These are phyloP conservation scores for Globisporangium acanthophoron DNA, from an alignment of 352 stramenopile species.

Conservation along the genomic window DNA sequence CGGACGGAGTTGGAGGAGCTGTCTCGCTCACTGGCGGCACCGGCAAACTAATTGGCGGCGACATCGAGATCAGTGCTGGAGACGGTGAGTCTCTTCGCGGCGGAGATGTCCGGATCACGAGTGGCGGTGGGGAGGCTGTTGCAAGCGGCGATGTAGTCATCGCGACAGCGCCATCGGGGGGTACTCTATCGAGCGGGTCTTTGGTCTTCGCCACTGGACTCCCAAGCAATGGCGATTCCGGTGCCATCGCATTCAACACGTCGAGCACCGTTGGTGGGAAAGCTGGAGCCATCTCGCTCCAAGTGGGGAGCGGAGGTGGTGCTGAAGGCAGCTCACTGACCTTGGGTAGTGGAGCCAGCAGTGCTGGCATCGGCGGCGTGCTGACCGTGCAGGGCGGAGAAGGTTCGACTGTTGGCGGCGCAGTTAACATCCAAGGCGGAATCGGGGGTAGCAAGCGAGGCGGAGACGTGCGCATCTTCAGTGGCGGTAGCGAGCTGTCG, in stretches of 20 bases:
- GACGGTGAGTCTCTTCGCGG: constrained; percentile 5
- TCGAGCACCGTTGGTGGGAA: constrained; percentile 3
- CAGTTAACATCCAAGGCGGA: constrained; percentile 6
- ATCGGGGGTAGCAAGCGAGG: neutral
- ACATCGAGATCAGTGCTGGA: constrained; percentile 20
- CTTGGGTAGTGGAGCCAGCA: constrained; percentile 1
- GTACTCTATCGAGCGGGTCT: constrained; percentile 3
- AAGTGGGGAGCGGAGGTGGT: constrained; percentile 1
- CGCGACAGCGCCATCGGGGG: neutral
- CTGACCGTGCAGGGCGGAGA: constrained; percentile 7
- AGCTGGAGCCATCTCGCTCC: constrained; percentile 7
- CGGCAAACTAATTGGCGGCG: constrained; percentile 10
- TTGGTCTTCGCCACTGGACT: constrained; percentile 1
- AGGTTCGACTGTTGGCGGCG: constrained; percentile 9
- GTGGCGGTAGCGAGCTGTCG: constrained; percentile 8
- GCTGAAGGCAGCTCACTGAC: neutral
- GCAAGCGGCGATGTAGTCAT: constrained; percentile 9
- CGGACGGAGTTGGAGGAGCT: constrained; percentile 13
- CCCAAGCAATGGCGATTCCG: constrained; percentile 7
- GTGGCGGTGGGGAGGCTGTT: neutral
- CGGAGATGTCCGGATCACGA: constrained; percentile 9
- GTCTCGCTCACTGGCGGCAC: constrained; percentile 19
- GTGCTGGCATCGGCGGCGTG: constrained; percentile 4
- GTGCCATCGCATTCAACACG: constrained; percentile 1
- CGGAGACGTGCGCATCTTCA: constrained; percentile 13